Base-by-base conservation (phyloP, 768 basidiomycete species). In the Sarcodon aspratus region DNA sequence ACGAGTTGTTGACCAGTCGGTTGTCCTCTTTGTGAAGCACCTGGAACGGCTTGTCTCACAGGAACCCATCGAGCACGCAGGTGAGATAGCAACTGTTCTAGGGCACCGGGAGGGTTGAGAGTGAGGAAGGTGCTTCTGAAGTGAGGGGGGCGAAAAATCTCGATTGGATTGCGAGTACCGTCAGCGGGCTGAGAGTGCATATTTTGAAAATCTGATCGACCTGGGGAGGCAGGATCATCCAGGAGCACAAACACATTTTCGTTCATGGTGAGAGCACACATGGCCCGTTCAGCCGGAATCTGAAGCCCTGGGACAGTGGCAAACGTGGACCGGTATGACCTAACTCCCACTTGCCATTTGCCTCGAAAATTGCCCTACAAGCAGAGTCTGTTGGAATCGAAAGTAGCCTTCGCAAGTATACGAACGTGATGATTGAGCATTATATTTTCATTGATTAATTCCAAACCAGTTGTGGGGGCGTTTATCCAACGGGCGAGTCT, bases 401-500 rank as follows among this genome's bases (percentile, higher is more conserved):
- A 27, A 27, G 47, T 17, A 50, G 18, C 9, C 32, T 32, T 15
- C 27, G 11, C 54, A 48, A 52, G 47, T 33, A 46, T 21, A 64
- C 73, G 53, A 55, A 66, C 85, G 61, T 82, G 79, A 61, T 89
- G 85, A 54, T 89, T 89, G 35, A 71, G 67, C 2, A 69, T 51
- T 42, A 90, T 80, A 54, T 88, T 88, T 40, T 84, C 75, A 52
- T 70, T 66, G 34, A 89, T 80, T 45, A 82, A 71, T 46, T 80
- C 74, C 17, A 89, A 63, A 31, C 85, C 84, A 48, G 76, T 73
- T 9, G 79, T 71, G 3, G 87, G 86, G n/a, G 86, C 82, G 63
- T 89, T 87, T 31, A 81, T 74, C 87, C 85, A 88, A 54, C 87
- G 75, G 38, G 84, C 87, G 47, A 90, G 66, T 43, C 86, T 88